Conservation (phyloP, 768 basidiomycete species). For the Boletellus ananas region DNA sequence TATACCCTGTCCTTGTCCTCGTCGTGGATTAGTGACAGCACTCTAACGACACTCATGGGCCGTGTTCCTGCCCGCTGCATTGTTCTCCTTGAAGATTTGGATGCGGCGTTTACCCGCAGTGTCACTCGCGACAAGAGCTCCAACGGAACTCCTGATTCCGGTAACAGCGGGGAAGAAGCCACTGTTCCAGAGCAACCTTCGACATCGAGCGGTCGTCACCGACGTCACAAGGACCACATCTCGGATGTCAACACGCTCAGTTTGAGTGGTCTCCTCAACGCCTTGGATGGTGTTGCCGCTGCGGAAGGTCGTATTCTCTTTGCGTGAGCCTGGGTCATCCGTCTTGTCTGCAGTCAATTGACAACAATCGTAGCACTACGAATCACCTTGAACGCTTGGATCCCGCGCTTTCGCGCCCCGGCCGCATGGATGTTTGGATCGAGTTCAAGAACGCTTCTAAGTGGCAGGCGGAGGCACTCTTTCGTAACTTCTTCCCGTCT, state of each 20-base stretch:
- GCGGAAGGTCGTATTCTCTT: slow-evolving; percentile 86
- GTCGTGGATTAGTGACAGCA: slow-evolving; percentile 86
- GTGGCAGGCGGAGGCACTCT: slow-evolving; percentile 81
- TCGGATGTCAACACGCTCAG: slow-evolving; percentile 80
- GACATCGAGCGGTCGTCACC: slow-evolving; percentile 38
- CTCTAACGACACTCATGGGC: slow-evolving; percentile 81
- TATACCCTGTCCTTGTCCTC: slow-evolving; percentile 86
- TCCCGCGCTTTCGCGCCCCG: slow-evolving; percentile 87
- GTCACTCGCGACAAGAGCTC: slow-evolving; percentile 58
- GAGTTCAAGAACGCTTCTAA: slow-evolving; percentile 86
- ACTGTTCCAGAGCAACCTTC: slow-evolving; percentile 28
- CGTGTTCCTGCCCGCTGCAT: slow-evolving; percentile 83
- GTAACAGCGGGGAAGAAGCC: slow-evolving; percentile 33
- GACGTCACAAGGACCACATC: slow-evolving; percentile 51
- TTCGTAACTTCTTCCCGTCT: slow-evolving; percentile 89
- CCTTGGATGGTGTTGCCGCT: slow-evolving; percentile 82
- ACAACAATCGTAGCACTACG: slow-evolving; percentile 54
- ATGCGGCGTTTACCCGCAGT: slow-evolving; percentile 82
- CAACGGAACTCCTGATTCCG: slow-evolving; percentile 41
- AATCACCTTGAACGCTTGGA: slow-evolving; percentile 91
- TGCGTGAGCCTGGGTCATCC: slow-evolving; percentile 54
- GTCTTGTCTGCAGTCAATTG: neutral
- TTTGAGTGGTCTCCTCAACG: slow-evolving; percentile 78
- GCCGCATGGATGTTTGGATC: slow-evolving; percentile 90
- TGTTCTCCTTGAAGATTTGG: slow-evolving; percentile 85